Percentiles rank a stretch among this genome's conserved stretches.
Evolutionary conservation across 2,329 filamentous ascomycete species (phyloP).

Genomic region (Microcyclosporella mali): DNA sequence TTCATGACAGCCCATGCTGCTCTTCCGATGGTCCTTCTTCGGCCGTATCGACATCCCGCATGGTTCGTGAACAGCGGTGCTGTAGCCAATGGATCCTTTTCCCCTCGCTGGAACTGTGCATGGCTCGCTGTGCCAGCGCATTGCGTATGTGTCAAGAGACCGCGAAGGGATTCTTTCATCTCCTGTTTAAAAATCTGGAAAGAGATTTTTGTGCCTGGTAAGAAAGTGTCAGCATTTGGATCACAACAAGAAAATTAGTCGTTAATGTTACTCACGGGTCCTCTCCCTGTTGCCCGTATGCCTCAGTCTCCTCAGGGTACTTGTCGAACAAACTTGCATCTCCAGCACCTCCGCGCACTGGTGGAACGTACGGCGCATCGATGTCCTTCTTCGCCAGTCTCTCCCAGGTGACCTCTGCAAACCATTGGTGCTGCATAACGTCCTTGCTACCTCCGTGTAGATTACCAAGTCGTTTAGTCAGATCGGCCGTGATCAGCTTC

Average conservation of each 20-base stretch:
- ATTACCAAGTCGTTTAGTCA: conserved; percentile 93
- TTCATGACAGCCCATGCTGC: too few species aligned
- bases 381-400: conserved; percentile 91
- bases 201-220: not conserved
- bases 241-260: not conserved
- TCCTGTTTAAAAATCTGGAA: conserved; percentile 2
- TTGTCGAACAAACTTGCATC: conserved; percentile 97
- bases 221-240: not conserved
- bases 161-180: too few species aligned
- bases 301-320: conserved; percentile 93
- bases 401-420: conserved; percentile 97
- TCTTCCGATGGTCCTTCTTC: too few species aligned
- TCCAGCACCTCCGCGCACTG: conserved; percentile 85
- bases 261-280: conserved; percentile 67
- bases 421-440: conserved; percentile 95
- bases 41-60: too few species aligned
- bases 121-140: too few species aligned
- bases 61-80: too few species aligned
- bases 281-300: conserved; percentile 70
- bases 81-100: too few species aligned
- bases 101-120: too few species aligned
- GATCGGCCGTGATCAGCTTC: conserved; percentile 85
- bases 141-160: too few species aligned
- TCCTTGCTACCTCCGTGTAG: conserved; percentile 84
- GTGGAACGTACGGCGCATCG: conserved; percentile 94